Conservation (phyloP, 169 alveolate species). For the Plasmodium berghei region DNA sequence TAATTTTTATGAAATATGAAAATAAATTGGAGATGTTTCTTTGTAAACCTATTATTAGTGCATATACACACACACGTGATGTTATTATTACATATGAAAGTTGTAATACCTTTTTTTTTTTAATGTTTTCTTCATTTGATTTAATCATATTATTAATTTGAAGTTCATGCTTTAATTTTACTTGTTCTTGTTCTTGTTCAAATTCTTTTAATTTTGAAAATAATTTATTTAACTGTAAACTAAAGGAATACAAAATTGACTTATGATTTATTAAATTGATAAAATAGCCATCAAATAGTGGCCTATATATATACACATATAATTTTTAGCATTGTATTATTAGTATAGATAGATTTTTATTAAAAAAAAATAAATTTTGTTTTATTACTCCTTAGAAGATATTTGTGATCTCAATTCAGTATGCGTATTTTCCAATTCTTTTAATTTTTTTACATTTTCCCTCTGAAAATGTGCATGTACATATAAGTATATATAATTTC, state of each 20-base stretch:
- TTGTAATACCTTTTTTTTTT: conserved; percentile 38
- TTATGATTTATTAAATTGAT: not conserved
- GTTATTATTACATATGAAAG: not conserved
- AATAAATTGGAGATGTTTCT: not conserved
- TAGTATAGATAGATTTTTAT: too few relatives aligned
- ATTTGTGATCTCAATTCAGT: too few relatives aligned
- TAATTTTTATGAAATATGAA: not conserved
- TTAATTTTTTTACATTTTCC: too few relatives aligned
- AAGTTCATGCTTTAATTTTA: conserved; percentile 15
- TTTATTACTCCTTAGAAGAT: too few relatives aligned
- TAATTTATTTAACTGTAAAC: conserved; percentile 37
- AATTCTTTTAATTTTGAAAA: conserved; percentile 18
- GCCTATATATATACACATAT: not conserved
- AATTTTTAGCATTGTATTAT: not conserved
- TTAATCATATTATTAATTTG: conserved; percentile 41
- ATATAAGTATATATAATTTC: not conserved
- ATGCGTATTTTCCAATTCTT: too few relatives aligned
- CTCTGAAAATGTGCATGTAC: not conserved
- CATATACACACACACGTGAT: not conserved
- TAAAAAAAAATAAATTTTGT: too few relatives aligned
- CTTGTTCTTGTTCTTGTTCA: conserved; percentile 37
- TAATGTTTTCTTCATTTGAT: conserved; percentile 29
- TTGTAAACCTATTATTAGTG: not conserved
- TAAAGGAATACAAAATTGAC: not conserved
- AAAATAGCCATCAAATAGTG: not conserved